Evolutionary conservation across 108 stramenopile genomes (phyloP), one percentile per base, ranked within the genome.

Genomic region (Pelagomonas calceolata): DNA sequence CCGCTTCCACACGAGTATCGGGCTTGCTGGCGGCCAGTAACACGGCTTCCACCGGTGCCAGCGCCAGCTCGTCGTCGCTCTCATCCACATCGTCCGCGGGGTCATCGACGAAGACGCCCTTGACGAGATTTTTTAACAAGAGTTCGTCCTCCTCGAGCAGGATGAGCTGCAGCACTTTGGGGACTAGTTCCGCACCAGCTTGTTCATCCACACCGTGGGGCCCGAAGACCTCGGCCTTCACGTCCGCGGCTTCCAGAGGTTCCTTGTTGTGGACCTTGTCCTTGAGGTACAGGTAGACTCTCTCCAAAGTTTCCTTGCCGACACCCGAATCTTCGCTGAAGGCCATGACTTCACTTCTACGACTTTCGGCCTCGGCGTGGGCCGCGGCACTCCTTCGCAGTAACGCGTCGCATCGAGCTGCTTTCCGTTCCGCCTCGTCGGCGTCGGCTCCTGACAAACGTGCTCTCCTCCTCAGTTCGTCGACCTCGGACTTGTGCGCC

Each of bases 211-310:
- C 26, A 26, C 26, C 51, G 7, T 60, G 26, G 51, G 51, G 26
- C 39, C 39, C 39, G 51, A 60, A 60, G 51, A 60, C 4, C 21
- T 4, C 29, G 3, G 18, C 51, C 3, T 26, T 17, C 51, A 60
- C 51, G 51, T 60, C 21, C 7, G 21, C 21, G 3, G 18, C 51
- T 26, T 16, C 14, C 21, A 60, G 51, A 3, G 14, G 21, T 26
- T 60, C 51, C 21, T 60, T 60, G 21, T 60, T 60, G 51, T 60
- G 51, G 51, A 60, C 51, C 51, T 60, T 60, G 51, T 60, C 51
- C 51, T 60, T 60, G 51, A 60, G 51, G 51, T 60, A 60, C 21
- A 60, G 51, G 51, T 60, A 60, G 21, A 60, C 51, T 1, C 26
- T 4, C 51, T 60, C 51, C 21, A 60, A 26, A 1, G 51, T 26